Conservation (phyloP, 2,329 filamentous ascomycete species). For the Aulographum hederae region DNA sequence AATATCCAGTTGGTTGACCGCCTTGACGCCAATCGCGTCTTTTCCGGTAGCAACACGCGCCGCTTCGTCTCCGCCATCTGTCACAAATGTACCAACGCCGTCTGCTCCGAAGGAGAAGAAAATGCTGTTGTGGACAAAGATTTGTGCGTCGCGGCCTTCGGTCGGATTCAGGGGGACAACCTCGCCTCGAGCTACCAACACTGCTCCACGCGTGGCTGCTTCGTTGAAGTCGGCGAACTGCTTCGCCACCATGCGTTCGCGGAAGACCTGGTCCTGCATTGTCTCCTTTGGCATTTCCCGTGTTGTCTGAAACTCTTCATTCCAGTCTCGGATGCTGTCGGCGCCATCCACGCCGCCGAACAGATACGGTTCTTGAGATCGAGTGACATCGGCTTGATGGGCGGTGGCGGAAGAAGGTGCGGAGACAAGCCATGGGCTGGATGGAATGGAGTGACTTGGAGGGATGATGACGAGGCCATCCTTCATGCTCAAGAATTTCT, state of each 20-base stretch:
- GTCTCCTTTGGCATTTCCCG: slow-evolving; percentile 85
- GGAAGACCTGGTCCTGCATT: slow-evolving; percentile 89
- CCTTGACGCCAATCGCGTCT: slow-evolving; percentile 82
- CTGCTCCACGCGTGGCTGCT: slow-evolving; percentile 77
- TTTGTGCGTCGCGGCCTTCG: slow-evolving; percentile 81
- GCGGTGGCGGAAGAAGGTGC: slow-evolving; percentile 43
- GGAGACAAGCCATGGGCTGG: slow-evolving; percentile 81
- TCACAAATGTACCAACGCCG: slow-evolving; percentile 90
- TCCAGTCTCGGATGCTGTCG: slow-evolving; percentile 93
- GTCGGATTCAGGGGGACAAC: slow-evolving; percentile 89
- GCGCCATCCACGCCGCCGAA: slow-evolving; percentile 83
- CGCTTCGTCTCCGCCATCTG: slow-evolving; percentile 90
- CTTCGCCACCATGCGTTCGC: slow-evolving; percentile 84
- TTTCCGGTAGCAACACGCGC: slow-evolving; percentile 92
- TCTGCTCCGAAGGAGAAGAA: slow-evolving; percentile 98
- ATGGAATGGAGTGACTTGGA: slow-evolving; percentile 84
- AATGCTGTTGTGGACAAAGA: slow-evolving; percentile 98
- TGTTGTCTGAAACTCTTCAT: slow-evolving; percentile 96
- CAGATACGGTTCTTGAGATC: slow-evolving; percentile 83
- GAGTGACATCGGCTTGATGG: slow-evolving; percentile 68
- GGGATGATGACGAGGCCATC: slow-evolving; percentile 88
- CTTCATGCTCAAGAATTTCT: slow-evolving; percentile 68
- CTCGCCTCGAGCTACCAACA: slow-evolving; percentile 82
- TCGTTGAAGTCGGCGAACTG: slow-evolving; percentile 97
- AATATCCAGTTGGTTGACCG: slow-evolving; percentile 95